Evolutionary conservation across 164 flowering plant species (phyloP).

Genomic region (Platanus orientalis): DNA sequence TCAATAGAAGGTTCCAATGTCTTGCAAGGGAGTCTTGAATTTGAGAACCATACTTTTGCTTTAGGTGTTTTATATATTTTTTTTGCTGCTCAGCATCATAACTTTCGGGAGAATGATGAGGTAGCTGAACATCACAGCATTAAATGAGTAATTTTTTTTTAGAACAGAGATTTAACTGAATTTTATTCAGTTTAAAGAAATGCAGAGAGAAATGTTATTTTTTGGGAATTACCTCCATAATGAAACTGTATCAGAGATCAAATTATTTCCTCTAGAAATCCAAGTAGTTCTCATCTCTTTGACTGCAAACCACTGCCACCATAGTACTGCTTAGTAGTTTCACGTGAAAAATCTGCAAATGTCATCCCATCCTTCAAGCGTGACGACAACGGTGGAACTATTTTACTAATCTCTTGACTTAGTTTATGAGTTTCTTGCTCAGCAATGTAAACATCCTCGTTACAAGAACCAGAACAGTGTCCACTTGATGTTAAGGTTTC

Average conservation of each 20-base stretch:
- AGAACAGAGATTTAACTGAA: conserved; percentile 7
- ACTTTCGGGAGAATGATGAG: background rate
- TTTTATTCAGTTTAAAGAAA: conserved; percentile 3
- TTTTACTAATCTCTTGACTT: conserved; percentile 37
- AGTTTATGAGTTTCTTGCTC: conserved; percentile 15
- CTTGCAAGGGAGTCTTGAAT: conserved; percentile 1
- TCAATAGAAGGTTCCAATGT: background rate
- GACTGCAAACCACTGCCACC: conserved; percentile 86
- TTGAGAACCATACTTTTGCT: conserved; percentile 3
- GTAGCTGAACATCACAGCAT: background rate
- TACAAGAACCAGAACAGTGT: background rate
- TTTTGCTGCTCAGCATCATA: background rate
- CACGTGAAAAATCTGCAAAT: conserved; percentile 83
- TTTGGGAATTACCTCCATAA: conserved; percentile 1
- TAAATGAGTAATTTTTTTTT: conserved; percentile 3
- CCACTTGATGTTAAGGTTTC: background rate
- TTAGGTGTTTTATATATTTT: conserved; percentile 3
- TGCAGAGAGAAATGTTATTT: background rate
- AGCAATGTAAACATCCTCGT: conserved; percentile 11
- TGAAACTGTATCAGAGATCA: background rate
- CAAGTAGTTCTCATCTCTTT: conserved; percentile 21
- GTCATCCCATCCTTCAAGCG: conserved; percentile 90
- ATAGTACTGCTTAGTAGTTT: conserved; percentile 87
- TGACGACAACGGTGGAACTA: conserved; percentile 64
- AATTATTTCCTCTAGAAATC: background rate